Conservation (phyloP, 2,329 filamentous ascomycete genomes). For the Talaromyces marneffei region DNA sequence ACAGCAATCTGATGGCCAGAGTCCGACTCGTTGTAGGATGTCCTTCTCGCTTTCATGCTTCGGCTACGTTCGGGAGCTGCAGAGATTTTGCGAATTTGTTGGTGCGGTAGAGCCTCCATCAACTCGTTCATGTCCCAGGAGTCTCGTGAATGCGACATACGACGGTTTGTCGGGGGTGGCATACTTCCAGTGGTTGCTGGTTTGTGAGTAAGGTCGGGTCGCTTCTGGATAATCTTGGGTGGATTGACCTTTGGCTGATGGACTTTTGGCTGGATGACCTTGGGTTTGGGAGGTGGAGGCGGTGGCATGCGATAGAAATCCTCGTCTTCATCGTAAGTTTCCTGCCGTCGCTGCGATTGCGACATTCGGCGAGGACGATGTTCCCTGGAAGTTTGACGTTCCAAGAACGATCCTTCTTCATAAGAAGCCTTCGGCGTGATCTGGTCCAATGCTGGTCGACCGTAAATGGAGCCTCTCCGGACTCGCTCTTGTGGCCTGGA, state of each 20-base stretch:
- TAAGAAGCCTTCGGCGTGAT: constrained; percentile 25
- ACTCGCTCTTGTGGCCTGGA: constrained; percentile 31
- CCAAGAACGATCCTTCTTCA: constrained; percentile 27
- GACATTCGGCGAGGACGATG: constrained; percentile 23
- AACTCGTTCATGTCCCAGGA: constrained; percentile 33
- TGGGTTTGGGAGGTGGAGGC: constrained; percentile 24
- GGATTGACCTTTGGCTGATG: constrained; percentile 17
- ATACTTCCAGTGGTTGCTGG: constrained; percentile 26
- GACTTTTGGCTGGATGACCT: constrained; percentile 13
- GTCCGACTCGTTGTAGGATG: constrained; percentile 30
- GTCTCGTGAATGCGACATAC: constrained; percentile 22
- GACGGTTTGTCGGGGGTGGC: constrained; percentile 23
- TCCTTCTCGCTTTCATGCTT: constrained; percentile 26
- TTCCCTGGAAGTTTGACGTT: constrained; percentile 26
- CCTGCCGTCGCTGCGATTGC: constrained; percentile 20
- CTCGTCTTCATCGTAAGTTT: constrained; percentile 30
- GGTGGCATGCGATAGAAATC: constrained; percentile 42
- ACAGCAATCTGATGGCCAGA: constrained; percentile 30
- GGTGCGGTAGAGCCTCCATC: constrained; percentile 28
- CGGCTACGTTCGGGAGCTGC: constrained; percentile 30
- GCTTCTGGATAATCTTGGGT: constrained; percentile 34
- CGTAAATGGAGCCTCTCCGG: constrained; percentile 33
- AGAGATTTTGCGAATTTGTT: constrained; percentile 24
- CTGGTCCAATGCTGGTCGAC: constrained; percentile 29
- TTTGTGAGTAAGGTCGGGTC: constrained; percentile 29